Conservation (phyloP, 2,329 filamentous ascomycete genomes). For the Fusarium incarnatum region DNA sequence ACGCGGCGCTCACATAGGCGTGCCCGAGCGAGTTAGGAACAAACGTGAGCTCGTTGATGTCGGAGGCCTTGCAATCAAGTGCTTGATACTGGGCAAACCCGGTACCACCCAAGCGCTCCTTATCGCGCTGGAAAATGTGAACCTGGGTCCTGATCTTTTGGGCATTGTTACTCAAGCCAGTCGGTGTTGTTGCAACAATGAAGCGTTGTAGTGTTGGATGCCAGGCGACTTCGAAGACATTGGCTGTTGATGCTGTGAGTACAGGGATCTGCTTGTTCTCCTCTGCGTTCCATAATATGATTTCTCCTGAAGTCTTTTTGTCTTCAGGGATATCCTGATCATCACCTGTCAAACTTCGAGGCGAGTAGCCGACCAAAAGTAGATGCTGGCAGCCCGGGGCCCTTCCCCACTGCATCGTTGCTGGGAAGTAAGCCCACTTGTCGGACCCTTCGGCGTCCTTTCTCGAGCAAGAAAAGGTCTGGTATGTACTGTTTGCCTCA, state of each 20-base stretch:
- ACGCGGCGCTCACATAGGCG: constrained; percentile 69
- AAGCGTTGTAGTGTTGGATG: constrained; percentile 67
- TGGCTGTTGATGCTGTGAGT: constrained; percentile 64
- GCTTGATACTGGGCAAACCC: constrained; percentile 60
- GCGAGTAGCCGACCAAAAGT: constrained; percentile 72
- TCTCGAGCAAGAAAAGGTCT: constrained; percentile 57
- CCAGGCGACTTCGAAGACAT: constrained; percentile 74
- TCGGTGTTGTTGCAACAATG: constrained; percentile 68
- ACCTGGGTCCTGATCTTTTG: constrained; percentile 66
- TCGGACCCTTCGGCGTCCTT: constrained; percentile 52
- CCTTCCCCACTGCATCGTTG: constrained; percentile 72
- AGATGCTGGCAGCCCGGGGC: constrained; percentile 60
- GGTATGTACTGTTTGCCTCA: constrained; percentile 53
- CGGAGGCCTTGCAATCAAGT: constrained; percentile 68
- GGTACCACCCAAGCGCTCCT: constrained; percentile 42
- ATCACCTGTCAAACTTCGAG: constrained; percentile 63
- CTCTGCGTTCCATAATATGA: constrained; percentile 68
- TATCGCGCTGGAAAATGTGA: constrained; percentile 61
- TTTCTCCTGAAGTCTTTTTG: constrained; percentile 67
- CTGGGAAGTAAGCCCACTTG: constrained; percentile 72
- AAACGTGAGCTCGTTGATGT: constrained; percentile 72
- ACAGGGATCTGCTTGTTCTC: constrained; percentile 60
- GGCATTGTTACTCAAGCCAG: constrained; percentile 56
- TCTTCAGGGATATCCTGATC: constrained; percentile 70
- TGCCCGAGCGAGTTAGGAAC: constrained; percentile 64